These are phyloP conservation scores for Carex kokanica DNA, from an alignment of 176 grass and related monocot species.

Conservation along the genomic window DNA sequence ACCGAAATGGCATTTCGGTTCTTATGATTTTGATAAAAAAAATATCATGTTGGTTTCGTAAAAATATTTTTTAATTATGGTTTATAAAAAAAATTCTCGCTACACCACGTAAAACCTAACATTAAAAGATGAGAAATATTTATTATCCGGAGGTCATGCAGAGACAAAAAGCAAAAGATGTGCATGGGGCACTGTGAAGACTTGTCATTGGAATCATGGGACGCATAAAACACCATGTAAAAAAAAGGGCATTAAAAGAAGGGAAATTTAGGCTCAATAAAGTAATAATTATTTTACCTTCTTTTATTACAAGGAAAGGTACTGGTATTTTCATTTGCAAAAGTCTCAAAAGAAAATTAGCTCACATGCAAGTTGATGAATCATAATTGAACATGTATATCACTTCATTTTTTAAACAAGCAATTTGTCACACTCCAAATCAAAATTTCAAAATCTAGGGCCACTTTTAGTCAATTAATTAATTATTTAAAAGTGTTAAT, in stretches of 20 bases:
- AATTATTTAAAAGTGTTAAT: no score
- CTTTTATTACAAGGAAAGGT: not conserved
- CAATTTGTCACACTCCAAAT: no score
- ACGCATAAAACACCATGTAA: conserved; percentile 1
- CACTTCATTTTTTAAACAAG: no score
- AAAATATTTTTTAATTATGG: no score
- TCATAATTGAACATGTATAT: no score
- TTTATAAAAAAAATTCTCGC: no score
- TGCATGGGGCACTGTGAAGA: conserved; percentile 43
- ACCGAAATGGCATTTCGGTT: no score
- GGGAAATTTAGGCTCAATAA: not conserved
- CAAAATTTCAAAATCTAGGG: no score
- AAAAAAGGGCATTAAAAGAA: not conserved
- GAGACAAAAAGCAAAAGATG: conserved; percentile 62
- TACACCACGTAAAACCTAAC: not conserved
- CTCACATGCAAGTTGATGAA: not conserved
- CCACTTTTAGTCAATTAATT: no score
- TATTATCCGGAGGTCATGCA: not conserved
- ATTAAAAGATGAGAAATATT: not conserved
- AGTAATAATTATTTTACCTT: not conserved
- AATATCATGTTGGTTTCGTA: no score
- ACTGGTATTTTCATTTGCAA: not conserved
- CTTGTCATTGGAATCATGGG: conserved; percentile 55
- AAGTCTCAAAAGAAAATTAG: not conserved
- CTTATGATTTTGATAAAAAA: no score